Conservation (phyloP, 139 green algal genomes). For the Picochlorum sp. region DNA sequence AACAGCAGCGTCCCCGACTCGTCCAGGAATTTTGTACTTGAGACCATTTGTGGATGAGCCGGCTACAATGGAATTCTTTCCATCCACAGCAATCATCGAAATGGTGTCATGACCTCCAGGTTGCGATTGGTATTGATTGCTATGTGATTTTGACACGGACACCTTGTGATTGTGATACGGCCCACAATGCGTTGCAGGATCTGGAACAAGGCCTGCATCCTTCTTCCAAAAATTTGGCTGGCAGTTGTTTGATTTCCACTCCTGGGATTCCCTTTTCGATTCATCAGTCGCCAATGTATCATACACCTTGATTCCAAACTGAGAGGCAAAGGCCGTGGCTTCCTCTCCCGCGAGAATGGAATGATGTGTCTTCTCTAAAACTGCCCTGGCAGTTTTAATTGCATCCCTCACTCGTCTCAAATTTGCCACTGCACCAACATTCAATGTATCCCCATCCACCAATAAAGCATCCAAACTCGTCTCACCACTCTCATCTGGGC, state of each 20-base stretch:
- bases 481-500: constrained; percentile 46
- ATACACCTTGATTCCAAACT: constrained; percentile 42
- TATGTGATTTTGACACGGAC: too few relatives aligned
- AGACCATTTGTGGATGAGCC: constrained; percentile 50
- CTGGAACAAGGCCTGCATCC: constrained; percentile 33
- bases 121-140: neutral
- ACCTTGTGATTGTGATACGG: constrained; percentile 37
- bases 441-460: constrained; percentile 65
- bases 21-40: constrained; percentile 48
- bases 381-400: constrained; percentile 33
- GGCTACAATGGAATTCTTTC: constrained; percentile 30
- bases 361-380: constrained; percentile 57
- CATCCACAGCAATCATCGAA: constrained; percentile 52
- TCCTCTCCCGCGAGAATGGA: constrained; percentile 49
- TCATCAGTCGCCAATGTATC: constrained; percentile 38
- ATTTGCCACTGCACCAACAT: constrained; percentile 45
- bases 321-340: constrained; percentile 49
- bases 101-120: constrained; percentile 61
- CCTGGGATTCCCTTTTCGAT: constrained; percentile 6
- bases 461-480: constrained; percentile 70
- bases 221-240: constrained; percentile 63
- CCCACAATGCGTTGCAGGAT: constrained; percentile 38
- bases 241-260: constrained; percentile 34
- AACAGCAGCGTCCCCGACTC: constrained; percentile 53
- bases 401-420: constrained; percentile 44